A percentile compares a stretch with the other conserved stretches of the same genome.
Evolutionary conservation across 495 filamentous ascomycete genomes (phyloP).

Genomic region (Penicillium turbatum): DNA sequence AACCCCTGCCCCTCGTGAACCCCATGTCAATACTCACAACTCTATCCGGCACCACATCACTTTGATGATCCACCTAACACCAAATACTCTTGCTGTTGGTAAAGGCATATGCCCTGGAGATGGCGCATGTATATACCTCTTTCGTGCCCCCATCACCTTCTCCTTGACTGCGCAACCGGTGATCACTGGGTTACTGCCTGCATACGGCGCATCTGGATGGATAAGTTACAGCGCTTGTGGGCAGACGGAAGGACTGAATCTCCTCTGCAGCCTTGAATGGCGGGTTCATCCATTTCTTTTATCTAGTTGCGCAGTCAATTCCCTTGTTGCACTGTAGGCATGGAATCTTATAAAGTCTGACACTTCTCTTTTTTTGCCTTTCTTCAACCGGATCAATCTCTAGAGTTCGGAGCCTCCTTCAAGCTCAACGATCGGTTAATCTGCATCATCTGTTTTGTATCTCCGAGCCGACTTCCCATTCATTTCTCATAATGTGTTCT

Average conservation of each 20-base stretch:
- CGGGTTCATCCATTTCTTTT: slow-evolving; percentile 6
- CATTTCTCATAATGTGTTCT: slow-evolving; percentile 12
- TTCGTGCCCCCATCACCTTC: slow-evolving; percentile 6
- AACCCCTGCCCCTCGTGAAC: slow-evolving; percentile 10
- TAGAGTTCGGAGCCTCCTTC: not conserved
- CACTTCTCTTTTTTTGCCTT: slow-evolving; percentile 11
- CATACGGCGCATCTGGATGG: slow-evolving; percentile 20
- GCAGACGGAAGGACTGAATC: slow-evolving; percentile 2
- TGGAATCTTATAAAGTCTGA: slow-evolving; percentile 18
- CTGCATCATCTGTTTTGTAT: not conserved
- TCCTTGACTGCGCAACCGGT: slow-evolving; percentile 15
- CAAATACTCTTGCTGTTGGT: slow-evolving; percentile 29
- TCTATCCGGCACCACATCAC: slow-evolving; percentile 15
- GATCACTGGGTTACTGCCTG: slow-evolving; percentile 22
- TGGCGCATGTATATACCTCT: slow-evolving; percentile 3
- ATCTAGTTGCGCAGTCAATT: slow-evolving; percentile 15
- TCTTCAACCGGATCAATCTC: slow-evolving; percentile 5
- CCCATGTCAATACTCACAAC: slow-evolving; percentile 14
- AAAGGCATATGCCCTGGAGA: slow-evolving; percentile 4
- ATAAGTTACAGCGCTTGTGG: slow-evolving; percentile 9
- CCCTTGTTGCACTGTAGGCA: not conserved
- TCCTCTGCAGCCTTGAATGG: not conserved
- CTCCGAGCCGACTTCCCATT: not conserved
- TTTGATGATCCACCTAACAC: slow-evolving; percentile 34
- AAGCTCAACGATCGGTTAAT: not conserved